Percentiles rank a stretch among this genome's conserved stretches.
phyloP scores from a whole-genome alignment of 495 filamentous ascomycete species.

The Cudoniella acicularis region DNA sequence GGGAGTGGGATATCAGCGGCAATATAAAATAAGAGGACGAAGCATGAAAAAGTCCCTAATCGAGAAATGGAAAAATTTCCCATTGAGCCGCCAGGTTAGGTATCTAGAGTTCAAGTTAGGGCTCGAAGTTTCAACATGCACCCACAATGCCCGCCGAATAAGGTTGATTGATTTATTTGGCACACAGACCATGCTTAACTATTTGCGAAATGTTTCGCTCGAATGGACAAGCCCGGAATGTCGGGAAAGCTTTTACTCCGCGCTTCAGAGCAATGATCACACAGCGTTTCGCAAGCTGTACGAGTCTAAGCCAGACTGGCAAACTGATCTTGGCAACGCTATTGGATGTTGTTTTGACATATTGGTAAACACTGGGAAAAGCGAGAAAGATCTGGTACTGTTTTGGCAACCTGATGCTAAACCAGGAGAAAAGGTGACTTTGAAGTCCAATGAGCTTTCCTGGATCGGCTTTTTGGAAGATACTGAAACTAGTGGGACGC shows the following conservation, averaged over 20 bases:
- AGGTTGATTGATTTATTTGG: conserved; percentile 8
- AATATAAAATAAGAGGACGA: conserved; percentile 6
- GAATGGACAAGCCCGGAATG: conserved; percentile 1
- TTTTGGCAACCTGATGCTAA: conserved; percentile 4
- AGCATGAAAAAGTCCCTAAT: background rate
- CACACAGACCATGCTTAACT: conserved; percentile 9
- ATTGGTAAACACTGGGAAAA: conserved; percentile 4
- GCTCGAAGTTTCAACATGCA: conserved; percentile 13
- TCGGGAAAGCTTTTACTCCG: conserved; percentile 1
- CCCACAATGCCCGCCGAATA: conserved; percentile 3
- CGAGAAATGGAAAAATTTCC: conserved; percentile 12
- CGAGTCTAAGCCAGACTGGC: conserved; percentile 2
- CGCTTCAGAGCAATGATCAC: background rate
- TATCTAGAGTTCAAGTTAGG: conserved; percentile 4
- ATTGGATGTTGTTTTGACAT: conserved; percentile 3
- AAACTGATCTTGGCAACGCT: conserved; percentile 9
- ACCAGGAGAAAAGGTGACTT: background rate
- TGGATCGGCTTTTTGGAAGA: conserved; percentile 8
- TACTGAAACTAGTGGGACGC: conserved; percentile 1
- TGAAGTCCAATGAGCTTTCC: background rate
- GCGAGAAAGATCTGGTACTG: conserved; percentile 1
- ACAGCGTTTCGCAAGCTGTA: conserved; percentile 11
- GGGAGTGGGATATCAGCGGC: background rate
- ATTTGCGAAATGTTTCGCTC: background rate
- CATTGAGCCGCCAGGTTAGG: background rate